These are phyloP conservation scores for Veloboletus limbatus DNA, from an alignment of 1,284 basidiomycete genomes.

Conservation along the genomic window DNA sequence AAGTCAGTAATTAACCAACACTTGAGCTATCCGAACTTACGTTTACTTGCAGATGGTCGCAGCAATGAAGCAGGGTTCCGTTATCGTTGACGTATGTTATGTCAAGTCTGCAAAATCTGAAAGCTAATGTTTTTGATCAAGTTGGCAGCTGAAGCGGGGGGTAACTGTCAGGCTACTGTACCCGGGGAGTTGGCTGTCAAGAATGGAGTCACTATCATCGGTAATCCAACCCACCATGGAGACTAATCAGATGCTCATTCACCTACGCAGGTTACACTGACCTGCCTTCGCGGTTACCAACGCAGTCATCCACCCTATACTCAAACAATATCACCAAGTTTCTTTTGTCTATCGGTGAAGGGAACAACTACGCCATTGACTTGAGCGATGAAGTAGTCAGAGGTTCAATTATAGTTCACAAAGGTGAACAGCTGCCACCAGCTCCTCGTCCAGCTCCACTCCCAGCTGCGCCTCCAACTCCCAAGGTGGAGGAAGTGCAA, in stretches of 20 bases:
- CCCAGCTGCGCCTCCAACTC: slow-evolving; percentile 49
- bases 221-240: slow-evolving; percentile 35
- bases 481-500: slow-evolving; percentile 53
- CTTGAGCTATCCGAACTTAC: slow-evolving; percentile 9
- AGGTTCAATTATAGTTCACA: slow-evolving; percentile 72
- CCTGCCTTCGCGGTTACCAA: slow-evolving; percentile 78
- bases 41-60: slow-evolving; percentile 58
- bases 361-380: slow-evolving; percentile 62
- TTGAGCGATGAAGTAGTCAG: slow-evolving; percentile 81
- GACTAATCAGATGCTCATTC: slow-evolving; percentile 8
- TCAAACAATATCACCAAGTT: slow-evolving; percentile 90
- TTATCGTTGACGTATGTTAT: slow-evolving; percentile 64
- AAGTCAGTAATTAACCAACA: slow-evolving; percentile 34
- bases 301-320: slow-evolving; percentile 83
- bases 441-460: slow-evolving; percentile 63
- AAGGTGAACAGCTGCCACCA: slow-evolving; percentile 64
- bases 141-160: slow-evolving; percentile 79
- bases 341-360: slow-evolving; percentile 71
- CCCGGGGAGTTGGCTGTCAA: slow-evolving; percentile 69
- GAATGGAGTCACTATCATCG: slow-evolving; percentile 76
- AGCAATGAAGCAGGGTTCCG: slow-evolving; percentile 85
- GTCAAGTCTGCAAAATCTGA: not conserved
- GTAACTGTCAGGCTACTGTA: slow-evolving; percentile 77
- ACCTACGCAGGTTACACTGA: slow-evolving; percentile 65
- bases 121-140: slow-evolving; percentile 20